Percentiles rank a stretch among this genome's conserved stretches.
Conservation (phyloP, 73 alveolate genomes). For the Tetrahymena elliotti region DNA sequence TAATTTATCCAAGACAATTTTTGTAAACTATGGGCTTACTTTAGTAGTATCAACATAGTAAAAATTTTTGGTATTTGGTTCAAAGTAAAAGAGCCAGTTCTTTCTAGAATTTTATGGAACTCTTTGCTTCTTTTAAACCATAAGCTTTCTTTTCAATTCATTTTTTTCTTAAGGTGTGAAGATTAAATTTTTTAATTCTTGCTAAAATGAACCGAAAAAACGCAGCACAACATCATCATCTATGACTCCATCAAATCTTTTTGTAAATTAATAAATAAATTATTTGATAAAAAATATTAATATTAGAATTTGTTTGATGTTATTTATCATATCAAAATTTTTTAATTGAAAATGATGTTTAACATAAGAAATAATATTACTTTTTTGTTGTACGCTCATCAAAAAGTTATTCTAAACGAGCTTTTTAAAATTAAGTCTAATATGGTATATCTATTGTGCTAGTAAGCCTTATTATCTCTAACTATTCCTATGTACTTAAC, state of each 20-base stretch:
- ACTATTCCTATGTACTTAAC: neutral
- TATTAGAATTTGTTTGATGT: neutral
- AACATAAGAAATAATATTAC: neutral
- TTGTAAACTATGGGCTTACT: neutral
- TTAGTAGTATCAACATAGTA: neutral
- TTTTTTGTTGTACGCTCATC: conserved; percentile 1
- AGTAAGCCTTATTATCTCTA: neutral
- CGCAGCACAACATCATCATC: neutral
- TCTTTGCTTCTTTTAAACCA: neutral
- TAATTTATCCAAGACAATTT: neutral
- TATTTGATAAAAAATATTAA: too few species aligned
- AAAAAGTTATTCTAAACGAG: neutral
- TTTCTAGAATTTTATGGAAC: neutral
- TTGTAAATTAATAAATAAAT: too few species aligned
- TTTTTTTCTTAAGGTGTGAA: neutral
- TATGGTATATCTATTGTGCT: neutral
- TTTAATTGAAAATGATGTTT: neutral
- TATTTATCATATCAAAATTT: neutral
- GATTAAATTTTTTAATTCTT: neutral
- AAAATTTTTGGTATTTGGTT: neutral
- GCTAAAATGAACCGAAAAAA: neutral
- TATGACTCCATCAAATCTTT: neutral
- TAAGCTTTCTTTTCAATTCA: neutral
- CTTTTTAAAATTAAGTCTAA: neutral
- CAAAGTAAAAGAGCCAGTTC: neutral